phyloP scores from a whole-genome alignment of 805 yeast species.

The Kodamaea hsintzibuensis region DNA sequence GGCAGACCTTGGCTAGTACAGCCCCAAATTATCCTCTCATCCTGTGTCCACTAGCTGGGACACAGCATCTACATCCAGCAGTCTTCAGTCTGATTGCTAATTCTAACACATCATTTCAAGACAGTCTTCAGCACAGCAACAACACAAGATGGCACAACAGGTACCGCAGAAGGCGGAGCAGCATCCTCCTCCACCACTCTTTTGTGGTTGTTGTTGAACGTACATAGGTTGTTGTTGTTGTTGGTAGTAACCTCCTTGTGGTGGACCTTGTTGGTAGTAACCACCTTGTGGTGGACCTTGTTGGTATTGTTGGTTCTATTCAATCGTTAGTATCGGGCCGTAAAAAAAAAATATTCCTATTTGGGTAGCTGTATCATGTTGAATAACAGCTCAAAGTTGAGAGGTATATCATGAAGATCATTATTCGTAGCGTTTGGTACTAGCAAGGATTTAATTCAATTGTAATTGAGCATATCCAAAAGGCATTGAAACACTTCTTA shows the following conservation, averaged over 20 bases:
- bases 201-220: conserved; percentile 28
- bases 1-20: background rate
- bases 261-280: conserved; percentile 28
- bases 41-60: background rate
- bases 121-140: conserved; percentile 21
- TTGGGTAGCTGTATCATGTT: background rate
- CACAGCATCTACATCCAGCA: background rate
- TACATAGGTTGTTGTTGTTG: conserved; percentile 37
- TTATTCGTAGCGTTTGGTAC: background rate
- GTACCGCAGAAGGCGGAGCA: conserved; percentile 21
- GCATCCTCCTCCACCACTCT: conserved; percentile 24
- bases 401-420: background rate
- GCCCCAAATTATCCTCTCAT: background rate
- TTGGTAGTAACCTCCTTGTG: conserved; percentile 27
- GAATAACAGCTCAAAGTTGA: background rate
- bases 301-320: conserved; percentile 13
- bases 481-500: background rate
- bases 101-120: conserved; percentile 12
- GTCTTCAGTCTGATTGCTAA: background rate
- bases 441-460: no score
- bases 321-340: conserved; percentile 2
- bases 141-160: conserved; percentile 17
- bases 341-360: background rate
- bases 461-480: background rate
- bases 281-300: conserved; percentile 23